Conservation (phyloP, 225 moss, liverwort and hornwort species). For the Straminergon stramineum region DNA sequence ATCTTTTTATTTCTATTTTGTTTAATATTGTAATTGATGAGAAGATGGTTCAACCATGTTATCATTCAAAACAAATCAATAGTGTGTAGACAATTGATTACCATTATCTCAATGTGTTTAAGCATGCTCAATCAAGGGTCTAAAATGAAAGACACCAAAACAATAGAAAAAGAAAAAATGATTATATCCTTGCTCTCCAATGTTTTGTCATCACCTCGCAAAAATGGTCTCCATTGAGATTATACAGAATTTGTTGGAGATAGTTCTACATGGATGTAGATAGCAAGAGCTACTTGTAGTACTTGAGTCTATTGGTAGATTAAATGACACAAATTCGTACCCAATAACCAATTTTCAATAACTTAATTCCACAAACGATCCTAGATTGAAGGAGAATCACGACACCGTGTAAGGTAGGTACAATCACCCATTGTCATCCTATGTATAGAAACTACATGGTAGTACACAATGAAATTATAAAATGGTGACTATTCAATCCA, state of each 20-base stretch:
- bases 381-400: rapidly evolving
- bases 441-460: neutral
- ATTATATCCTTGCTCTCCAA: neutral
- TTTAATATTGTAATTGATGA: neutral
- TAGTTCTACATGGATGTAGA: neutral
- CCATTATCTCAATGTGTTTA: neutral
- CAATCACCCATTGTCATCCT: neutral
- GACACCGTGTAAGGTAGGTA: neutral
- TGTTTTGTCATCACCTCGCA: rapidly evolving
- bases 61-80: neutral
- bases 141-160: neutral
- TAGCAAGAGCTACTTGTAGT: neutral
- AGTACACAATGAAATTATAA: neutral
- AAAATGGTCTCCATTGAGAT: neutral
- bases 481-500: neutral
- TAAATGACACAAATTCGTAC: rapidly evolving
- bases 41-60: rapidly evolving
- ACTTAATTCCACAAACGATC: neutral
- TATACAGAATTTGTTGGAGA: neutral
- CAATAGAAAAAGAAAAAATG: rapidly evolving
- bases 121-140: neutral
- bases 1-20: neutral
- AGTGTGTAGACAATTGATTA: neutral
- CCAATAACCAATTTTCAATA: neutral
- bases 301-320: rapidly evolving